Evolutionary conservation across 1,139 yeast genomes (phyloP).

Genomic region (Scheffersomyces quercinus): DNA sequence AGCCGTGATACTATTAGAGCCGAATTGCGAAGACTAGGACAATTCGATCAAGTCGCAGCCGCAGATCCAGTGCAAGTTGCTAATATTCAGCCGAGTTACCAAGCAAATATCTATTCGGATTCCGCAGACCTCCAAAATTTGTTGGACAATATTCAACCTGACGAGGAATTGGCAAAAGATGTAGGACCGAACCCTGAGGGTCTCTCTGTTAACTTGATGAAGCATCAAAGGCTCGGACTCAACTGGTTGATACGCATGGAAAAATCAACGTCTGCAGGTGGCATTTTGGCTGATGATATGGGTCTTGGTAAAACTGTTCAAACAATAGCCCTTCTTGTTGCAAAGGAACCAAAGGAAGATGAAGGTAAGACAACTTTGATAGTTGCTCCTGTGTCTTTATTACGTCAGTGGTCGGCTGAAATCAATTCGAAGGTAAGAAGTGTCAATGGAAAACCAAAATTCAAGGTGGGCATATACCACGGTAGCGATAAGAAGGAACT

Average conservation of each 20-base stretch:
- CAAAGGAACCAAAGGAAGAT: conserved; percentile 44
- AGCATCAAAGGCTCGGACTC: conserved; percentile 85
- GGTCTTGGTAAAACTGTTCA: conserved; percentile 93
- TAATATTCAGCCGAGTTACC: conserved; percentile 5
- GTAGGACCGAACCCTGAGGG: conserved; percentile 68
- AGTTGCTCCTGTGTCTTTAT: conserved; percentile 81
- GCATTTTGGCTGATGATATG: conserved; percentile 91
- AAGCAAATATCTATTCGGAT: conserved; percentile 26
- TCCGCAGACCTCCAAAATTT: conserved; percentile 52
- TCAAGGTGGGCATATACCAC: conserved; percentile 63
- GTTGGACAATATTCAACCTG: conserved; percentile 66
- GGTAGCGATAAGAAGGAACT: conserved; percentile 45
- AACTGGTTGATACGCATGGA: conserved; percentile 80
- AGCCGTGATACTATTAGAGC: background rate
- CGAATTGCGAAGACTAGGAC: background rate
- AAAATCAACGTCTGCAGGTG: conserved; percentile 60
- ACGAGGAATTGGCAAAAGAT: conserved; percentile 46
- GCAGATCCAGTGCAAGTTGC: background rate
- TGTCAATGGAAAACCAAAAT: conserved; percentile 22
- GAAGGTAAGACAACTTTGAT: conserved; percentile 62
- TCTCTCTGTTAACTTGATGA: conserved; percentile 63
- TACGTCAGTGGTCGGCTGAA: conserved; percentile 85
- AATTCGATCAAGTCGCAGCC: background rate
- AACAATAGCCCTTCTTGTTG: conserved; percentile 66
- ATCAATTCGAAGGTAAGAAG: conserved; percentile 60